Evolutionary conservation across 176 grass and related monocot species (phyloP).

Genomic region (Saccharum officinarum): DNA sequence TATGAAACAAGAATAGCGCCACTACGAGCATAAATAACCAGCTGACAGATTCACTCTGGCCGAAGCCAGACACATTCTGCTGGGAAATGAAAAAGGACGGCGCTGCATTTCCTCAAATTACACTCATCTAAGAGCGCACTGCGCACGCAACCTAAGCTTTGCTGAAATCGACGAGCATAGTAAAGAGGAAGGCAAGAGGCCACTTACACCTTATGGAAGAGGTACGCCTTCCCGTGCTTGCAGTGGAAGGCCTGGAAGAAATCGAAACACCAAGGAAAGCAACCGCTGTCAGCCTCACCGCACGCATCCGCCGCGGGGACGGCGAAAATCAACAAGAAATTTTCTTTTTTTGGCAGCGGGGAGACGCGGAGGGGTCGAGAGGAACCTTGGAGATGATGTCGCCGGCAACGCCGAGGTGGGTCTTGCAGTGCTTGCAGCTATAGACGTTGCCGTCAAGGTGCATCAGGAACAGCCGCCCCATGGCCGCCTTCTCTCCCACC

Average conservation of each 20-base stretch:
- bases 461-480: slow-evolving; percentile 80
- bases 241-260: slow-evolving; percentile 69
- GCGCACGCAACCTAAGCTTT: background rate
- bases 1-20: background rate
- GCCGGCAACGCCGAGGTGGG: slow-evolving; percentile 58
- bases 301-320: background rate
- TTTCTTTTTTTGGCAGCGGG: background rate
- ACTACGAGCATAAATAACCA: background rate
- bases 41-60: background rate
- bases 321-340: background rate
- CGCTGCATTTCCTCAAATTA: slow-evolving; percentile 8
- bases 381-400: slow-evolving; percentile 87
- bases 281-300: background rate
- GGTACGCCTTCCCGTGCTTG: slow-evolving; percentile 96
- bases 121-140: background rate
- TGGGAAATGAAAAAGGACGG: background rate
- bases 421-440: slow-evolving; percentile 85
- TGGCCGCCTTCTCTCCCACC: background rate
- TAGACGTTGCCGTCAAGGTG: slow-evolving; percentile 75
- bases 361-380: background rate
- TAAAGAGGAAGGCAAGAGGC: background rate
- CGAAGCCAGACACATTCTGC: background rate
- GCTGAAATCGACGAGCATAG: background rate
- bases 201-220: slow-evolving; percentile 94
- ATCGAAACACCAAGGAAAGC: slow-evolving; percentile 22